Evolutionary conservation across 1,139 yeast species (phyloP), one percentile per base, ranked within the genome.

Genomic region (Hemisphaericaspora xylanilytica): DNA sequence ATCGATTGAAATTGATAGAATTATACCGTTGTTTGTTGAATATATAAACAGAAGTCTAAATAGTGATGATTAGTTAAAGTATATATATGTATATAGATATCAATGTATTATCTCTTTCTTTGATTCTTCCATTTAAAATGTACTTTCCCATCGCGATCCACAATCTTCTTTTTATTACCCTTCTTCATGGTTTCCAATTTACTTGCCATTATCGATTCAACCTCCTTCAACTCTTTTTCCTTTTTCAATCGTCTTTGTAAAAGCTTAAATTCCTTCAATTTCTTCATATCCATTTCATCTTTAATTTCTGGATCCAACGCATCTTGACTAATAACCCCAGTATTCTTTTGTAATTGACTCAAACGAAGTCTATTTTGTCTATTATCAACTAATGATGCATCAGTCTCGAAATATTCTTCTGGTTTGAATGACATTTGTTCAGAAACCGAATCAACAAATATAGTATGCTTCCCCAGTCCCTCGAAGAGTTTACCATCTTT

Each of bases 101-200:
- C 35, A 21, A 9, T 3, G 14, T 33, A 15, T 56, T 61, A 85
- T 51, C 85, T 76, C 67, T 88, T 89, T 53, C 97, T 78, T 57
- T 82, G 85, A 51, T 77, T 83, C 58, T 83, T 85, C 95, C 96
- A 90, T 65, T 86, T 86, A 67, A 78, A 90, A n/a, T 73, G 70
- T 1, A 75, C 75, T 43, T 75, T 75, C 3, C 97, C 97, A 32
- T 77, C 73, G 11, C 71, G 63, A 41, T 73, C 82, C 5, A 75
- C 70, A 3, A 83, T 58, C 67, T 89, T 90, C 73, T 84, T 85
- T 64, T 85, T 87, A 43, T 80, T 80, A 0, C 97, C 97, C 49
- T 82, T 84, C 59, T 87, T 87, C 96, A 90, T 87, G 44, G 89
- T 74, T 56, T 90, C 95, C 43, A 85, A 77, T 52, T 89, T 94